Evolutionary conservation across 495 filamentous ascomycete species (phyloP).

Genomic region (Eremomyces bilateralis): DNA sequence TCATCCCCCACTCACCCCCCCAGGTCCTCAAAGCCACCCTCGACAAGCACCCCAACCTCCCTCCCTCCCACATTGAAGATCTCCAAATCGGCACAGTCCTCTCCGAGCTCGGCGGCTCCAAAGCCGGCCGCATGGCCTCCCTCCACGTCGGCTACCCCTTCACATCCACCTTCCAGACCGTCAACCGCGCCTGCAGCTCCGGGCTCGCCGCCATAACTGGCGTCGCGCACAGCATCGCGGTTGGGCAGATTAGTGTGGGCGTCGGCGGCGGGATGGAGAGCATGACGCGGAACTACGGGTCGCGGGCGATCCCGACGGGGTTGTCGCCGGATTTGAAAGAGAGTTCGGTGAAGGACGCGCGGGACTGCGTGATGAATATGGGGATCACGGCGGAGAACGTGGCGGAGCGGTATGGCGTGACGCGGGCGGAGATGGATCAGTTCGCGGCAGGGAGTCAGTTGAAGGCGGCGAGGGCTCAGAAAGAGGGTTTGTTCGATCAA

Average conservation of each 20-base stretch:
- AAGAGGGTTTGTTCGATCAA: slow-evolving; percentile 42
- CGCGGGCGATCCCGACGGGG: slow-evolving; percentile 56
- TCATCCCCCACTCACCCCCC: background rate
- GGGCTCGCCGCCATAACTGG: slow-evolving; percentile 52
- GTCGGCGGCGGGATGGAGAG: slow-evolving; percentile 83
- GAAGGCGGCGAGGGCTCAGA: slow-evolving; percentile 46
- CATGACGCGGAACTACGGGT: slow-evolving; percentile 81
- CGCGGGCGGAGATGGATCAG: slow-evolving; percentile 53
- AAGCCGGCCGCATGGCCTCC: slow-evolving; percentile 79
- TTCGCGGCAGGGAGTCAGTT: slow-evolving; percentile 56
- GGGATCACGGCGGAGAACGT: slow-evolving; percentile 86
- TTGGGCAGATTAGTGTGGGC: slow-evolving; percentile 52
- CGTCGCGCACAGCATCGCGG: slow-evolving; percentile 47
- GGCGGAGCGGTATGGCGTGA: slow-evolving; percentile 52
- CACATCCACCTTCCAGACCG: slow-evolving; percentile 55
- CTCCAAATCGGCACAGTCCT: slow-evolving; percentile 73
- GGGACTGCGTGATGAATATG: slow-evolving; percentile 87
- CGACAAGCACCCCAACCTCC: slow-evolving; percentile 49
- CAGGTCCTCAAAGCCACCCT: slow-evolving; percentile 59
- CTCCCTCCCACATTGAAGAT: slow-evolving; percentile 51
- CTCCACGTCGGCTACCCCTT: slow-evolving; percentile 61
- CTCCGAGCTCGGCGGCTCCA: slow-evolving; percentile 73
- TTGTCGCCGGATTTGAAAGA: slow-evolving; percentile 55
- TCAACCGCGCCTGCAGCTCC: slow-evolving; percentile 71
- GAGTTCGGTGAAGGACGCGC: slow-evolving; percentile 40